A percentile compares a stretch with the other conserved stretches of the same genome.
These are phyloP conservation scores for Colletotrichum scovillei DNA, from an alignment of 2,329 filamentous ascomycete genomes.

Conservation along the genomic window DNA sequence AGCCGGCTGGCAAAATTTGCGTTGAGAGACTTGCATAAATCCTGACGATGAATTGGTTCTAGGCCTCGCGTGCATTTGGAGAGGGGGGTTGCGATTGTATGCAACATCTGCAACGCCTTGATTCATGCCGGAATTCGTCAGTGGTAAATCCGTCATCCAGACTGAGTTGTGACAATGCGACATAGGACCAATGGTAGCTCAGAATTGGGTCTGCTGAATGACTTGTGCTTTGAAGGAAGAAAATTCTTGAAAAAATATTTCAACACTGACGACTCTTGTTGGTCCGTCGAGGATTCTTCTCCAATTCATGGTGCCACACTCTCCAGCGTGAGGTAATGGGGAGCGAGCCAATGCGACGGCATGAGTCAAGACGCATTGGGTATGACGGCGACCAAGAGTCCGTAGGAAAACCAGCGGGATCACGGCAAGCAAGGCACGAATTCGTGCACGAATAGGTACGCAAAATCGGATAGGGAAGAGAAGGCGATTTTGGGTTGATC, in stretches of 20 bases:
- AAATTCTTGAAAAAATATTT: slow-evolving; percentile 6
- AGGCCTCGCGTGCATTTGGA: not conserved
- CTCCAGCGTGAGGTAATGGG: slow-evolving; percentile 1
- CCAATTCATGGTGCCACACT: slow-evolving; percentile 23
- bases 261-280: slow-evolving; percentile 6
- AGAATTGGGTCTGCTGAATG: slow-evolving; percentile 1
- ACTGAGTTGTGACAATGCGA: slow-evolving; percentile 1
- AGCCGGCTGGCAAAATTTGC: not conserved
- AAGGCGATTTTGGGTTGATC: not conserved
- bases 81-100: not conserved
- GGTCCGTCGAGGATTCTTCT: slow-evolving; percentile 9
- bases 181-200: not conserved
- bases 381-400: slow-evolving; percentile 15
- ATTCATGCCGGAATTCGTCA: slow-evolving; percentile 3
- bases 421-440: not conserved
- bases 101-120: slow-evolving; percentile 23
- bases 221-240: not conserved
- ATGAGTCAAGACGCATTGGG: slow-evolving; percentile 31
- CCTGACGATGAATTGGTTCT: not conserved
- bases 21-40: slow-evolving; percentile 3
- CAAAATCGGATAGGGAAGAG: not conserved
- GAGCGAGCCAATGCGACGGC: slow-evolving; percentile 27
- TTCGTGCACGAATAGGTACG: not conserved
- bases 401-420: slow-evolving; percentile 8
- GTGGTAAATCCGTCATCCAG: not conserved